phyloP scores from a whole-genome alignment of 2,329 filamentous ascomycete species.

The Decorospora gaudefroyi region DNA sequence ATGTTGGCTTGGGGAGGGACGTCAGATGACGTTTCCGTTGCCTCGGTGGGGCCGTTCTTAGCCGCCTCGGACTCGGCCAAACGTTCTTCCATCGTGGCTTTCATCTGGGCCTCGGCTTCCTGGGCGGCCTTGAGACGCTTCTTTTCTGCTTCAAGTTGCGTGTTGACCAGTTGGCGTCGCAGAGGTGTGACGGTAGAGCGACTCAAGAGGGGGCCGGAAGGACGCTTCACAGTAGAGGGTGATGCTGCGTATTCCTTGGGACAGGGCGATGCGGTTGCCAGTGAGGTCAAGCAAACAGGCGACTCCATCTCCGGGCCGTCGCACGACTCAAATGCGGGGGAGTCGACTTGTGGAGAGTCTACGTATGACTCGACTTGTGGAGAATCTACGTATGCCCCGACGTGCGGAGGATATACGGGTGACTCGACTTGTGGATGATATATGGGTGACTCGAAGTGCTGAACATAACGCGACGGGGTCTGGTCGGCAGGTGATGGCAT shows the following conservation, averaged over 20 bases:
- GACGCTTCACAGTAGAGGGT: not conserved
- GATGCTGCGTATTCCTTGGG: not conserved
- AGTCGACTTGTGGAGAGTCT: no score
- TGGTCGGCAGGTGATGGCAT: not conserved
- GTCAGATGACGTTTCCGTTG: no score
- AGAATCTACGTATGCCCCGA: no score
- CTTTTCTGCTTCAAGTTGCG: slow-evolving; percentile 11
- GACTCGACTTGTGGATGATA: no score
- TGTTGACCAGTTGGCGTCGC: slow-evolving; percentile 17
- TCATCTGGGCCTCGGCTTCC: slow-evolving; percentile 1
- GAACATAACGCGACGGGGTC: not conserved
- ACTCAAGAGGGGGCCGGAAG: not conserved
- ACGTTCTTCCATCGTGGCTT: slow-evolving; percentile 13
- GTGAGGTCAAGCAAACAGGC: no score
- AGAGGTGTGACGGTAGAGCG: slow-evolving; percentile 13
- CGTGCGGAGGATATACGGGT: no score
- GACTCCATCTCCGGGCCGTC: no score
- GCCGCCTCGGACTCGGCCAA: slow-evolving; percentile 9
- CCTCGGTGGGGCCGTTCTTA: slow-evolving; percentile 8
- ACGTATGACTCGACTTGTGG: no score
- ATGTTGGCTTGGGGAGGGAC: no score
- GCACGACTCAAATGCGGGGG: no score
- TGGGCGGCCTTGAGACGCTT: slow-evolving; percentile 4
- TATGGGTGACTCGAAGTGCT: not conserved
- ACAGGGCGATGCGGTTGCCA: no score